Conservation (phyloP, 495 filamentous ascomycete genomes). For the Tuber microsphaerosporum region DNA sequence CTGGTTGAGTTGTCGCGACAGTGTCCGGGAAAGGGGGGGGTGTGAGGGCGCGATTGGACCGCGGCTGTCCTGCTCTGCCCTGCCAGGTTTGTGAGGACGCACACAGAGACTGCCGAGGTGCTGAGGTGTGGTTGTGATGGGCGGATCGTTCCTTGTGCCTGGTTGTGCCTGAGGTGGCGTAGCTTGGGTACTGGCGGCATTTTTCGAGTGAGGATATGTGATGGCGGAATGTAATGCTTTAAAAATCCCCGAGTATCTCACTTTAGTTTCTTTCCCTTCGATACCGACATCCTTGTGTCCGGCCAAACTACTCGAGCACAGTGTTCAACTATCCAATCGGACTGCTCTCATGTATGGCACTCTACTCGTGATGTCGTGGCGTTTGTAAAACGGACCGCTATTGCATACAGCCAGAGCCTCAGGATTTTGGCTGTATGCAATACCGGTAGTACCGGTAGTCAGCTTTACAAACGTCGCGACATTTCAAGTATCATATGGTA, state of each 20-base stretch:
- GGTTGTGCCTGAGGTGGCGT: not conserved
- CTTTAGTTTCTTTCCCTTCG: not conserved
- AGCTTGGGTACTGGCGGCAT: not conserved
- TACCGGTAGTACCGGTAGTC: too few relatives aligned
- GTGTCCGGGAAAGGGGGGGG: conserved; percentile 11
- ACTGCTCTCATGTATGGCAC: not conserved
- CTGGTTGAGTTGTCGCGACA: not conserved
- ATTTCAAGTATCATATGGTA: too few relatives aligned
- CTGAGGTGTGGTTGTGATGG: not conserved
- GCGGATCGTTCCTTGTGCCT: not conserved
- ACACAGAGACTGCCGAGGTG: not conserved
- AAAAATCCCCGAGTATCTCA: not conserved
- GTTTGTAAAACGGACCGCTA: too few relatives aligned
- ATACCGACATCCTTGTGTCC: not conserved
- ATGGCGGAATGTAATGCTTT: not conserved
- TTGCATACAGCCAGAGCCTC: too few relatives aligned
- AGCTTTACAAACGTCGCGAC: too few relatives aligned
- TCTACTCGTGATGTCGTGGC: not conserved
- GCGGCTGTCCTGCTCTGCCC: conserved; percentile 4
- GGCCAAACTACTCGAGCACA: not conserved
- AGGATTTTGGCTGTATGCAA: too few relatives aligned
- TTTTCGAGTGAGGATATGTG: not conserved
- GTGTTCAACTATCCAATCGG: not conserved
- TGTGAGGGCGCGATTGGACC: conserved; percentile 33
- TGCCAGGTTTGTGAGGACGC: not conserved